phyloP scores from a whole-genome alignment of 495 filamentous ascomycete genomes.

The Penicillium riverlandense region DNA sequence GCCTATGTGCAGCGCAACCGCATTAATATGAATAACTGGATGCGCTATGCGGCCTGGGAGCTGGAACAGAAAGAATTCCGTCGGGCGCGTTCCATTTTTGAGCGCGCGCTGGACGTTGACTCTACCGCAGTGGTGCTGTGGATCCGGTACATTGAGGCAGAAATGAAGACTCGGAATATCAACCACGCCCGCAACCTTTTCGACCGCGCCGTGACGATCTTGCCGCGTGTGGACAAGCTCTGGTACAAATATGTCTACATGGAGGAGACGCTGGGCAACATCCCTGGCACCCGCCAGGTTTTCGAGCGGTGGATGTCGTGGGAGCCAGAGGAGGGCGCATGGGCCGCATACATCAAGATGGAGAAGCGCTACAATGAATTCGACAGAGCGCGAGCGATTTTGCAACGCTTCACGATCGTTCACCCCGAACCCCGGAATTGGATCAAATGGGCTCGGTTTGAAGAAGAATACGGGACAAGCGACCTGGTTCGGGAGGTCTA shows the following conservation, averaged over 20 bases:
- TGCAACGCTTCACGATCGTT: constrained; percentile 84
- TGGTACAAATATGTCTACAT: constrained; percentile 99
- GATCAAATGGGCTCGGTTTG: constrained; percentile 98
- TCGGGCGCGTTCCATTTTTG: constrained; percentile 93
- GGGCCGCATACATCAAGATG: constrained; percentile 92
- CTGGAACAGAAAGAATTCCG: constrained; percentile 97
- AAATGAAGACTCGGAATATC: constrained; percentile 96
- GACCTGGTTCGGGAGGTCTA: constrained; percentile 92
- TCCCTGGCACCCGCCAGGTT: constrained; percentile 85
- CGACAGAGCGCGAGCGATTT: constrained; percentile 75
- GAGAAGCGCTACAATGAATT: constrained; percentile 93
- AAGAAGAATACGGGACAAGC: constrained; percentile 88
- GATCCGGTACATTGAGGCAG: constrained; percentile 89
- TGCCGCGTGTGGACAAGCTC: constrained; percentile 86
- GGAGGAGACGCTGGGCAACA: constrained; percentile 93
- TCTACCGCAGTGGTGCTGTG: constrained; percentile 74
- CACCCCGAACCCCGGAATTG: constrained; percentile 94
- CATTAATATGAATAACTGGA: constrained; percentile 98
- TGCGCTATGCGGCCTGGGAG: constrained; percentile 96
- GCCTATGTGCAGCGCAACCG: constrained; percentile 94
- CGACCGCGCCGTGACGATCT: constrained; percentile 90
- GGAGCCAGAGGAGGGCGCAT: constrained; percentile 94
- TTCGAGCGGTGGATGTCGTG: constrained; percentile 99
- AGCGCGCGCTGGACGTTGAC: constrained; percentile 89
- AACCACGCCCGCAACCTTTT: constrained; percentile 94